Evolutionary conservation across 768 basidiomycete genomes (phyloP), one percentile per base, ranked within the genome.

Genomic region (Termitomyces sp.): DNA sequence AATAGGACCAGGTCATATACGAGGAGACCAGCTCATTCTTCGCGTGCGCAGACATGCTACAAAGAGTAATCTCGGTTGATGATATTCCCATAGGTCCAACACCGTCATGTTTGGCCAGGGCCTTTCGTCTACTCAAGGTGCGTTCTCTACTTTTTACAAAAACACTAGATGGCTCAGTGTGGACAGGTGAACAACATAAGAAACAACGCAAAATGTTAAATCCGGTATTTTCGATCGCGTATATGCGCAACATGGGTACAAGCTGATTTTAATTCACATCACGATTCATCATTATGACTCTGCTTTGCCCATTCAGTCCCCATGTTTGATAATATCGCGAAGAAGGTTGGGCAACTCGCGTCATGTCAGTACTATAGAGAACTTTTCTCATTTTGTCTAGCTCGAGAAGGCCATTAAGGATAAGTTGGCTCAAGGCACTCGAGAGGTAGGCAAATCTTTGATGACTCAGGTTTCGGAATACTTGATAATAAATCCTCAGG

Each of bases 201-300:
- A 42, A 42, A 20, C 41, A 42, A 42, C 41, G 41, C 20, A 42
- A 59, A 54, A 36, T 60, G 51, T 49, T 60, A 10, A 55, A 55
- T 46, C 62, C 62, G 4, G 59, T 57, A 16, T 63, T 63, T 26
- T 57, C 56, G 0, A 58, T 56, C n/a, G 34, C 42, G 13, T 57
- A 60, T 37, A 57, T 63, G 59, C 56, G 59, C 39, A 28, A 58
- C 12, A 46, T 63, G 56, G 50, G 56, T 60, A 52, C 9, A n/a
- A 3, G 15, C 12, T 3, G 55, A 42, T 53, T 4, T 12, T 29
- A 5, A 53, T 24, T 48, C 8, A 10, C 2, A 29, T 28, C 46
- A 48, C 29, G 3, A n/a, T n/a, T 39, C 39, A 39, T 37, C n/a
- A 8, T 33, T 8, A 31, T 44, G 22, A 44, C 10, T 44, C n/a